phyloP scores from a whole-genome alignment of 2,329 filamentous ascomycete species.

The Phialemonium atrogriseum region DNA sequence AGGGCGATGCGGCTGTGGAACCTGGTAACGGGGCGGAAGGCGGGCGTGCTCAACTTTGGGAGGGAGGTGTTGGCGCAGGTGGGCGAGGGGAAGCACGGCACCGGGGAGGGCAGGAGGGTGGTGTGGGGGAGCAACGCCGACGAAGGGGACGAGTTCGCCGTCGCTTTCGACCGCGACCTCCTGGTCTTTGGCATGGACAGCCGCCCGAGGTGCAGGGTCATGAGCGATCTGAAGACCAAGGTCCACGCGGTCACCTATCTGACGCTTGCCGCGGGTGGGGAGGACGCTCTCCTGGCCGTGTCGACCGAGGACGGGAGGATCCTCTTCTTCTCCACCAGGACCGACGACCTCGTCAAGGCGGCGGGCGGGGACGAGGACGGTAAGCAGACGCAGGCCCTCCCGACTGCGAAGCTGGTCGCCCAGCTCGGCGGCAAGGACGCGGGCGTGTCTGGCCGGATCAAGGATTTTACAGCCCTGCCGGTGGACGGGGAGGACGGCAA shows the following conservation, averaged over 20 bases:
- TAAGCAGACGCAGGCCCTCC: slow-evolving; percentile 26
- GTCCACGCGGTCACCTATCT: slow-evolving; percentile 77
- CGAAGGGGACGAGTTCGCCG: slow-evolving; percentile 72
- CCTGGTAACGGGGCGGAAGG: slow-evolving; percentile 90
- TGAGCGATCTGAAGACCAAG: slow-evolving; percentile 64
- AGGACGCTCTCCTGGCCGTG: slow-evolving; percentile 54
- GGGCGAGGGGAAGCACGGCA: slow-evolving; percentile 67
- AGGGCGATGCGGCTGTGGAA: slow-evolving; percentile 94
- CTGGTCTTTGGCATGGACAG: slow-evolving; percentile 86
- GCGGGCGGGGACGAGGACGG: slow-evolving; percentile 3
- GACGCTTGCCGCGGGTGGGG: slow-evolving; percentile 36
- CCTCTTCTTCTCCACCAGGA: slow-evolving; percentile 66
- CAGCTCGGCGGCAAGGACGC: slow-evolving; percentile 67
- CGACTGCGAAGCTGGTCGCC: slow-evolving; percentile 60
- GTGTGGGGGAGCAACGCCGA: slow-evolving; percentile 68
- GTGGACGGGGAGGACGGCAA: slow-evolving; percentile 27
- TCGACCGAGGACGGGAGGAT: slow-evolving; percentile 89
- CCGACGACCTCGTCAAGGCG: slow-evolving; percentile 16
- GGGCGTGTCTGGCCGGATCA: slow-evolving; percentile 66
- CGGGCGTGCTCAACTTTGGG: slow-evolving; percentile 81
- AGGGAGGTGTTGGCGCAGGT: slow-evolving; percentile 63
- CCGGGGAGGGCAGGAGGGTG: slow-evolving; percentile 76
- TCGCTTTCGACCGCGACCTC: slow-evolving; percentile 79
- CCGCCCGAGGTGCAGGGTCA: slow-evolving; percentile 65
- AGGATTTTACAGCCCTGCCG: slow-evolving; percentile 70